Conservation (phyloP, 768 basidiomycete genomes). For the Termitomyces sp. region DNA sequence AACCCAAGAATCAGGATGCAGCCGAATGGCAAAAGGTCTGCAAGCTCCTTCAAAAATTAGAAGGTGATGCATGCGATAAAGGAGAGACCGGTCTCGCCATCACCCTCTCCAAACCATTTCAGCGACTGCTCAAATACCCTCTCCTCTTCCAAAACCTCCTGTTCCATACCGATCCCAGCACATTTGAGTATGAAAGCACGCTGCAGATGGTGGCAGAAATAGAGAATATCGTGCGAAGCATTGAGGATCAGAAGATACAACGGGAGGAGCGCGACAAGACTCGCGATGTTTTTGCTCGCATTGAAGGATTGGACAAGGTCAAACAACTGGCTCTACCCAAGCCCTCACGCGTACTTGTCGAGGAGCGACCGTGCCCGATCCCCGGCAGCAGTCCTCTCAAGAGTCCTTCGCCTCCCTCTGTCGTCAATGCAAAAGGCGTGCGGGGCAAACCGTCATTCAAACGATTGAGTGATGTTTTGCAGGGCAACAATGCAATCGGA, state of each 20-base stretch:
- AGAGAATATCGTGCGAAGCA: constrained; percentile 91
- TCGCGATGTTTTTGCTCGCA: constrained; percentile 91
- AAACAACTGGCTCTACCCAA: constrained; percentile 91
- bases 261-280: constrained; percentile 96
- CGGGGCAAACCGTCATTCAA: constrained; percentile 86
- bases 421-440: constrained; percentile 52
- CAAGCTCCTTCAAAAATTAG: constrained; percentile 70
- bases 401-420: constrained; percentile 37
- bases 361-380: constrained; percentile 57
- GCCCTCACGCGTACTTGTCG: constrained; percentile 80
- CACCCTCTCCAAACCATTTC: constrained; percentile 95
- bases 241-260: constrained; percentile 97
- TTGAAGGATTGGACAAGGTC: constrained; percentile 94
- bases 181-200: constrained; percentile 96
- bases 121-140: constrained; percentile 94
- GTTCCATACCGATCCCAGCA: constrained; percentile 95
- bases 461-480: constrained; percentile 85
- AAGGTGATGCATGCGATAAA: constrained; percentile 75
- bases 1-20: constrained; percentile 78
- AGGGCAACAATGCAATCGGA: constrained; percentile 45
- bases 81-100: constrained; percentile 96
- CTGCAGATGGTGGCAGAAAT: constrained; percentile 96
- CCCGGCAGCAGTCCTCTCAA: constrained; percentile 31
- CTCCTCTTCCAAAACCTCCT: constrained; percentile 96
- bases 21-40: constrained; percentile 78